Evolutionary conservation across 164 flowering plant species (phyloP), one percentile per base, ranked within the genome.

Genomic region (Berberis thunbergii): DNA sequence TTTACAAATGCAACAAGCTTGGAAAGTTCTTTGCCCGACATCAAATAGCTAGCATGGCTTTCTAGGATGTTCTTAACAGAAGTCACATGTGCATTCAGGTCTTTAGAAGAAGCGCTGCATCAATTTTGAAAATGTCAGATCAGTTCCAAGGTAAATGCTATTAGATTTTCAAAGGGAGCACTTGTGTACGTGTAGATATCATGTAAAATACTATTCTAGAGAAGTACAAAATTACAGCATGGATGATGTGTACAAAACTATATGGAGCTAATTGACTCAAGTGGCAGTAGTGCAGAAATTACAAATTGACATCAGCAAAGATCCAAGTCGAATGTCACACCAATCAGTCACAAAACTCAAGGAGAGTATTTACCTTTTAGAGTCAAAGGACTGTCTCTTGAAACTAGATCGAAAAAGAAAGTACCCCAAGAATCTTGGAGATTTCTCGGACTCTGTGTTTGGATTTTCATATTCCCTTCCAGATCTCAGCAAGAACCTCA

Each of bases 1-100:
- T 95, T 95, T 11, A 95, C 97, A 79, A 91, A 91, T 39, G 97
- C 96, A 63, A 89, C 99, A 71, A 95, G 96, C 78, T 91, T 91
- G 57, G 97, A 86, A 67, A 95, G 96, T 70, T 95, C 99, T 70
- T 89, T 95, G 67, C 90, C 99, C 40, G 97, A 85, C 99, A 95
- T 91, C 69, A 95, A 71, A 72, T 85, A 86, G 77, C 96, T 86
- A 54, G 99, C 97, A 91, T 94, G 99, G 76, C 79, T 94, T 80
- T 94, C 99, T 57, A 94, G 72, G 59, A 94, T 94, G 74, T 78
- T 91, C 79, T 85, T 94, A 40, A 91, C 96, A 48, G 97, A 89
- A 66, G 97, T 74, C 70, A 94, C 73, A 78, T 91, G 93, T 6
- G 99, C 91, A 77, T 77, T 94, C 73, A 81, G 95, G 75, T 94